phyloP scores from a whole-genome alignment of 177 flowering plant genomes.

The Telopea speciosissima region DNA sequence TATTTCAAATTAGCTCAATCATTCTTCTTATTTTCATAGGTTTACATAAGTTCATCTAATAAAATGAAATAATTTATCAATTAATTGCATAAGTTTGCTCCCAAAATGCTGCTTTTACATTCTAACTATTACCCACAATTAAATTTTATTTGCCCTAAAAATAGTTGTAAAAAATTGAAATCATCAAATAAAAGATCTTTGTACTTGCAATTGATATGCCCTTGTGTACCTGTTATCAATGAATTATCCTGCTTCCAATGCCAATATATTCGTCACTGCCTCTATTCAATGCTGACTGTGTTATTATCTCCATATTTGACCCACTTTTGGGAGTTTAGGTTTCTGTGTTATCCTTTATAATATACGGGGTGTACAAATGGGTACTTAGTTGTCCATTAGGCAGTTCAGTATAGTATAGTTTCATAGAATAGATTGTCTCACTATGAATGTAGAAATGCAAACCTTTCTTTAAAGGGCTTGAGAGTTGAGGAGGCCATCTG shows the following conservation, averaged over 20 bases:
- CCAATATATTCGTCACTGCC: neutral
- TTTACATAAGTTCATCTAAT: neutral
- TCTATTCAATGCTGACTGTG: too few relatives aligned
- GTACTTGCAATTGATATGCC: neutral
- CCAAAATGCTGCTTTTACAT: neutral
- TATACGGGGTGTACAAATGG: too few relatives aligned
- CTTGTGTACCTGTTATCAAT: neutral
- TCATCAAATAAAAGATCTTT: neutral
- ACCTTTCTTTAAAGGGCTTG: slow-evolving; percentile 33
- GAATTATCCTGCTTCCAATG: neutral
- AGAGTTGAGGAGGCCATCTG: slow-evolving; percentile 13
- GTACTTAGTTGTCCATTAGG: too few relatives aligned
- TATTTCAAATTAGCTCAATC: too few relatives aligned
- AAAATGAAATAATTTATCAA: too few relatives aligned
- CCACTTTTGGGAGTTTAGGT: neutral
- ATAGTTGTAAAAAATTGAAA: neutral
- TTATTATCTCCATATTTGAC: too few relatives aligned
- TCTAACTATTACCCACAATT: too few relatives aligned
- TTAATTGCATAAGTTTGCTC: neutral
- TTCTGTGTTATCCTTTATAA: neutral
- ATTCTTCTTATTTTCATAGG: neutral
- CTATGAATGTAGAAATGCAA: neutral
- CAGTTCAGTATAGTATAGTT: neutral
- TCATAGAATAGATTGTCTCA: neutral
- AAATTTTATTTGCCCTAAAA: neutral